A percentile compares a stretch with the other conserved stretches of the same genome.
Evolutionary conservation across 768 basidiomycete genomes (phyloP).

Genomic region (Paxillus ammoniavirescens): DNA sequence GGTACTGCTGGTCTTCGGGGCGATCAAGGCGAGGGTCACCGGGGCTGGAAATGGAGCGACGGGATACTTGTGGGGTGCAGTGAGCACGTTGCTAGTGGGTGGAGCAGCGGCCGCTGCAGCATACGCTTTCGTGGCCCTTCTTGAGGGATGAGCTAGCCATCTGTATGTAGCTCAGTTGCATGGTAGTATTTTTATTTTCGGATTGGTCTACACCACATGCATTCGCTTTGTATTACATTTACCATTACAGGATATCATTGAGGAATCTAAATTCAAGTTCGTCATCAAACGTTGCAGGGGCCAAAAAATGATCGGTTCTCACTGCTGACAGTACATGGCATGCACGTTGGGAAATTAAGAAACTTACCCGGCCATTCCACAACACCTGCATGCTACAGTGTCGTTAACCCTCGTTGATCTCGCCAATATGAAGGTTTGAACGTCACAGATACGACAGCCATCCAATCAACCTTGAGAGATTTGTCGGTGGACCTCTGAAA

Average conservation of each 20-base stretch:
- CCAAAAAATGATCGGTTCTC: background rate
- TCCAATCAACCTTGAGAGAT: conserved; percentile 7
- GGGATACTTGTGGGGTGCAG: conserved; percentile 85
- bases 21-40: conserved; percentile 84
- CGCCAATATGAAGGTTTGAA: background rate
- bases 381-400: too few relatives aligned
- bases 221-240: background rate
- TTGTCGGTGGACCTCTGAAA: conserved; percentile 1
- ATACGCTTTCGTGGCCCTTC: conserved; percentile 52
- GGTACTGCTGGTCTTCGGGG: conserved; percentile 87
- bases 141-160: conserved; percentile 34
- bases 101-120: conserved; percentile 84
- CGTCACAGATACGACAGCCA: background rate
- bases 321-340: background rate
- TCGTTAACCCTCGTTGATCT: background rate
- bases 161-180: background rate
- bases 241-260: background rate
- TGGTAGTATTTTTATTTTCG: conserved; percentile 1
- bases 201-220: background rate
- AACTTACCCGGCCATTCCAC: too few relatives aligned
- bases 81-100: conserved; percentile 86
- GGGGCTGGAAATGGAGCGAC: conserved; percentile 65
- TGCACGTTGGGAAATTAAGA: background rate
- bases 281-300: background rate
- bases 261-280: background rate